Base-by-base conservation (phyloP, 345 rosid genomes). In the Salix udensis region DNA sequence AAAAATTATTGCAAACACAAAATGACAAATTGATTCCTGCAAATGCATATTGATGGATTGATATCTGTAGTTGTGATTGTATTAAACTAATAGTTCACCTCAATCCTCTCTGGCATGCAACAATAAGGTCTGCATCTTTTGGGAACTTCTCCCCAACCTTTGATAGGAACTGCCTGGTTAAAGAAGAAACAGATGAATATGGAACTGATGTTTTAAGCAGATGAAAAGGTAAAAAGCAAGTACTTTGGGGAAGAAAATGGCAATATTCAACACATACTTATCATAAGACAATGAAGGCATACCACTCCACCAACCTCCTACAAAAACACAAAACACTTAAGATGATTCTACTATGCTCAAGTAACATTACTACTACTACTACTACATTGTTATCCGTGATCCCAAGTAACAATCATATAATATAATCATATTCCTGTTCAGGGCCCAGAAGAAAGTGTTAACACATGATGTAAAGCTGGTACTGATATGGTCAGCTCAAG, bases 281-380 rank as follows among this genome's bases (percentile, higher is more conserved):
- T 92, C 80, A 76, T 83, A 91, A 80, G 90, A 82, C 40, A 94
- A 74, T 10, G 87, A 87, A 67, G 97, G 95, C 53, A 76, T 86
- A 40, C 98, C 98, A 72, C 98, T 94, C 97, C 98, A 91, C 98
- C 98, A 94, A 67, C 97, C 96, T 79, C 98, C 98, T 92, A 82
- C 72, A 84, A 70, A 82, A 78, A 37, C 61, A 75, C 37, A 81
- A 83, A 64, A 28, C 79, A 53, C 13, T 30, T 21, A 28, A 70
- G 16, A 69, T 67, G 24, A 67, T 13, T 52, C n/a, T 19, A 52
- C n/a, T 6, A 52, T 52, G 23, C 58, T n/a, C 58, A 52, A 52
- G 65, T 4, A 23, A 52, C 44, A 52, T 19, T 52, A 46, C 0
- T 46, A 46, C 14, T 46, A 34, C 37, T 34, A 4, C 37, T 34